A percentile compares a stretch with the other conserved stretches of the same genome.
phyloP scores from a whole-genome alignment of 2,329 filamentous ascomycete species.

The Aspergillus aculeatus region DNA sequence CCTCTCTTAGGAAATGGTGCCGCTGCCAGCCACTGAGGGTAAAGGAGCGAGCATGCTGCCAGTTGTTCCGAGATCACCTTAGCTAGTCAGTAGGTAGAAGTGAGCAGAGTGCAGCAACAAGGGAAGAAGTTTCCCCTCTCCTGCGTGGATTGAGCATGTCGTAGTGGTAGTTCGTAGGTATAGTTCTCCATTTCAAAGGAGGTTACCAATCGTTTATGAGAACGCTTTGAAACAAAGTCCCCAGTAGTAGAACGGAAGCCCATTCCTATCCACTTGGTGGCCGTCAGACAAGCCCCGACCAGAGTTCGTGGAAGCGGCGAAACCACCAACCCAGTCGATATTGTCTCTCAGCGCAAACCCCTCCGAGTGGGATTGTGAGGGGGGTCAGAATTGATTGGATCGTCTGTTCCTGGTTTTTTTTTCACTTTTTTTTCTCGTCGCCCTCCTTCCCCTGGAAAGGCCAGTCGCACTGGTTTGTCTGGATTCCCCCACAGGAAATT shows the following conservation, averaged over 20 bases:
- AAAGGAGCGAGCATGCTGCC: neutral
- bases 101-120: neutral
- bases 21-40: constrained; percentile 13
- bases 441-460: neutral
- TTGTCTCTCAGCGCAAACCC: neutral
- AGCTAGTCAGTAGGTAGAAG: neutral
- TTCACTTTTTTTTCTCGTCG: neutral
- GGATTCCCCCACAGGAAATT: constrained; percentile 1
- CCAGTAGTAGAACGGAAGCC: neutral
- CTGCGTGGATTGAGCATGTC: neutral
- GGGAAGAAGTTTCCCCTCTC: neutral
- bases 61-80: neutral
- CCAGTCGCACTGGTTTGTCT: neutral
- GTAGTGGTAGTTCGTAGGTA: neutral
- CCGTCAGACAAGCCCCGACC: neutral
- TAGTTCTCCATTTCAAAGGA: neutral
- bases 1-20: constrained; percentile 7
- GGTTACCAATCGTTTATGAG: neutral
- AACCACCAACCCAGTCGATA: neutral
- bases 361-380: neutral
- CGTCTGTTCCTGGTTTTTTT: neutral
- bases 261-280: neutral
- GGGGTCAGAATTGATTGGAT: neutral
- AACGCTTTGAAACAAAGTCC: neutral
- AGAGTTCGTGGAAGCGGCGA: neutral